Base-by-base conservation (phyloP, 768 basidiomycete species). In the Podaxis carcinomalis region DNA sequence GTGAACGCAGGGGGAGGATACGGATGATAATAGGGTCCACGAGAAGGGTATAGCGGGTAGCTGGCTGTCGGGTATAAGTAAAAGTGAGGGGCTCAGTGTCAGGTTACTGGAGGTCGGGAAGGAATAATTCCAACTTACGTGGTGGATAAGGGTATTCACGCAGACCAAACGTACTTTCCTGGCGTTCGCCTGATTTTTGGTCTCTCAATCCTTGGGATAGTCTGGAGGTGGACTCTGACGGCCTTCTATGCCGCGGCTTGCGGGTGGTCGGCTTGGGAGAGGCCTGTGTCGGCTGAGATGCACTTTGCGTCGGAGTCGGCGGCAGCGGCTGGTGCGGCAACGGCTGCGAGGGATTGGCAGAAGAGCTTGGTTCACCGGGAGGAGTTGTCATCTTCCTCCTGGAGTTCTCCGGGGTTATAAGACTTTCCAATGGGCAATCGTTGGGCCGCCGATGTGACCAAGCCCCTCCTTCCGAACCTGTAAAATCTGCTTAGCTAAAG, bases 181-280 rank as follows among this genome's bases (percentile, higher is more conserved):
- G 57, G 39, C 53, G 52, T 50, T 60, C 52, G 21, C 32, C 36
- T 59, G 58, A 66, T 47, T 67, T 57, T 60, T 61, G 60, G 61
- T 66, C 59, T 64, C 58, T 54, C 21, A 53, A 49, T 55, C 35
- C 55, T 46, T 40, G 57, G 25, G 57, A 51, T 44, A n/a, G 37
- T 63, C 68, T 66, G 66, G 68, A 16, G 57, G 66, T 57, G 60
- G 66, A 58, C 51, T 66, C 62, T 52, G 68, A 61, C 64, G 66
- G 62, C 51, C 73, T 80, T 84, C 75, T 78, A 67, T 85, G 83
- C 80, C 85, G 85, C 57, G 72, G 67, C 70, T 79, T 84, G 44
- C 59, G 59, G 59, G 52, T 47, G 13, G 60, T 55, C 56, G 62
- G 65, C 72, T 76, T 87, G 66, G 73, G 66, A 36, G 75, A 64